Base-by-base conservation (phyloP, 352 stramenopile genomes). In the Globisporangium middletonii region DNA sequence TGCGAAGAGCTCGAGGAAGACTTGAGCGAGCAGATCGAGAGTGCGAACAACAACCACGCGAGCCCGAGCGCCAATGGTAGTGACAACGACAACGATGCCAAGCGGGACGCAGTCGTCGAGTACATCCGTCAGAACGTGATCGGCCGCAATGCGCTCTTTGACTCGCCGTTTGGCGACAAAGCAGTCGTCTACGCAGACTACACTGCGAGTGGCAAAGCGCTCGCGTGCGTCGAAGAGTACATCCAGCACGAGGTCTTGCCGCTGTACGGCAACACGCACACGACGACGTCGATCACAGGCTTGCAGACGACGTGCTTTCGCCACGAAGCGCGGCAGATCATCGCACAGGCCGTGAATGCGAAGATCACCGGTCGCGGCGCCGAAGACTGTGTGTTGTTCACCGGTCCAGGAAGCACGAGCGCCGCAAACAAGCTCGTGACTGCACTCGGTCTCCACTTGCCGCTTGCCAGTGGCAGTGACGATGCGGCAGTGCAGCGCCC, bases 191-290 rank as follows among this genome's bases (percentile, higher is more conserved):
- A 99, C 67, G 94, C 86, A 7, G 96, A 99, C 78, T 98, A 95
- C 55, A 98, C 95, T 15, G 96, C 95, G 46, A 97, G 85, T 42
- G 86, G 89, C 55, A 89, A 94, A 59, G 77, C 91, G 4, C 57
- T 98, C 11, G 64, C 59, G 46, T 95, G 74, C 49, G 82, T 99
- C 12, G 96, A 99, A 69, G 59, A 83, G 16, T 98, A 97, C 55
- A 65, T 99, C 4, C 49, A 66, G 30, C 37, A 75, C 33, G 75
- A 91, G 37, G 96, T 98, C 27, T 63, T 98, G 57, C 95, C 96
- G 1, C 78, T 97, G 42, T 98, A 99, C 69, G 96, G 93, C 30
- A 99, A 99, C 65, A 99, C 97, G 18, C 97, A 99, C 75, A 99
- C 97, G 18, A 94, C 83, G 28, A 89, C 83, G 9, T 95, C 81